A percentile compares a stretch with the other conserved stretches of the same genome.
phyloP scores from a whole-genome alignment of 2,329 filamentous ascomycete genomes.

The Exophiala xenobiotica region DNA sequence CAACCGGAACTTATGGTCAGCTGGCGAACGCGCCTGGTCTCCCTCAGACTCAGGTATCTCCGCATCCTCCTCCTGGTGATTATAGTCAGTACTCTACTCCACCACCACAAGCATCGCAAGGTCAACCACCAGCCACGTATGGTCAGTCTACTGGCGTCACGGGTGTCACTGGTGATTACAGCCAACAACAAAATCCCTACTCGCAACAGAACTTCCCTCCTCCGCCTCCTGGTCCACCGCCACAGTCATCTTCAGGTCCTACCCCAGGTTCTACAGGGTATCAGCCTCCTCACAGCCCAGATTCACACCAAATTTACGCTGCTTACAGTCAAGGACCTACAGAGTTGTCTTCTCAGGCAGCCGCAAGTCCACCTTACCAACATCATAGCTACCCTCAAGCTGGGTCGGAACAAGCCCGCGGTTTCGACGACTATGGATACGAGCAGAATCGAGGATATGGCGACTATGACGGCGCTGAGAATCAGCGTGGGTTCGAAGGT shows the following conservation, averaged over 20 bases:
- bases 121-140: no score
- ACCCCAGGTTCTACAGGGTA: slow-evolving; percentile 12
- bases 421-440: slow-evolving; percentile 22
- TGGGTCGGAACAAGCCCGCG: slow-evolving; percentile 19
- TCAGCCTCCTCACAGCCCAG: slow-evolving; percentile 6
- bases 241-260: slow-evolving; percentile 11
- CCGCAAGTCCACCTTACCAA: slow-evolving; percentile 22
- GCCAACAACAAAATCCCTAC: background rate
- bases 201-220: slow-evolving; percentile 21
- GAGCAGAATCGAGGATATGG: slow-evolving; percentile 34
- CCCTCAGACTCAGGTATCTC: background rate
- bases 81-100: background rate
- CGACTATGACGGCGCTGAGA: slow-evolving; percentile 36
- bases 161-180: background rate
- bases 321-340: slow-evolving; percentile 18
- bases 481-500: slow-evolving; percentile 32
- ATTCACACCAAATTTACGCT: slow-evolving; percentile 12
- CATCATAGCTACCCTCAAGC: slow-evolving; percentile 21
- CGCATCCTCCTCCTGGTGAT: background rate
- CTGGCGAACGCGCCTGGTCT: background rate
- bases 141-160: background rate
- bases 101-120: background rate
- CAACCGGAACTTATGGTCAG: slow-evolving; percentile 1
- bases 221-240: slow-evolving; percentile 23
- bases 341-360: slow-evolving; percentile 21